Conservation (phyloP, 2,329 filamentous ascomycete genomes). For the Aspergillus brasiliensis region DNA sequence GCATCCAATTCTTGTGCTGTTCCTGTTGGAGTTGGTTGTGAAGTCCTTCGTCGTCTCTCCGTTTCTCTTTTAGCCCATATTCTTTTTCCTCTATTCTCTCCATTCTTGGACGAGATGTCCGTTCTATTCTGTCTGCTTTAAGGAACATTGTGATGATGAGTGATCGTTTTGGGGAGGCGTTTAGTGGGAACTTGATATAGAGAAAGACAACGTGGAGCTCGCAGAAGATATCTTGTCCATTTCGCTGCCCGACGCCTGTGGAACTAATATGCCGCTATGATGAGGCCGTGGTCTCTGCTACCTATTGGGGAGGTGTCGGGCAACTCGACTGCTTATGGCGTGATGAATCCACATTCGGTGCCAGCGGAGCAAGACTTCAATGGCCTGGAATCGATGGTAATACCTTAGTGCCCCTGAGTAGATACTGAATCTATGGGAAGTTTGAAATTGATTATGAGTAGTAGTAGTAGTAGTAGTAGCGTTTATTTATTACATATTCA, state of each 20-base stretch:
- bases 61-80: constrained; percentile 16
- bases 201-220: constrained; percentile 26
- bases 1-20: constrained; percentile 11
- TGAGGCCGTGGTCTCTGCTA: too few relatives aligned
- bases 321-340: constrained; percentile 6
- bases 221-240: constrained; percentile 22
- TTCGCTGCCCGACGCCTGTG: constrained; percentile 15
- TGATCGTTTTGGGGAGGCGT: constrained; percentile 29
- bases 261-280: constrained; percentile 3
- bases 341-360: constrained; percentile 10
- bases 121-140: constrained; percentile 6
- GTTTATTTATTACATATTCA: too few relatives aligned
- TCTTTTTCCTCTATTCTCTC: constrained; percentile 7
- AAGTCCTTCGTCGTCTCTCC: constrained; percentile 8
- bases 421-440: constrained; percentile 24
- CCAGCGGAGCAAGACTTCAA: constrained; percentile 17
- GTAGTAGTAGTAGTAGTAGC: not conserved
- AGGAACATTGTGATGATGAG: constrained; percentile 15
- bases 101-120: constrained; percentile 12
- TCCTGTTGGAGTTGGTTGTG: constrained; percentile 22
- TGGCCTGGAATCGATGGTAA: constrained; percentile 16
- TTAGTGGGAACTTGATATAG: constrained; percentile 32
- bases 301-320: not conserved
- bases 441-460: not conserved
- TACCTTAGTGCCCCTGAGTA: constrained; percentile 24